phyloP scores from a whole-genome alignment of 192 early-diverging fungal genomes.

The Linderina pennispora region DNA sequence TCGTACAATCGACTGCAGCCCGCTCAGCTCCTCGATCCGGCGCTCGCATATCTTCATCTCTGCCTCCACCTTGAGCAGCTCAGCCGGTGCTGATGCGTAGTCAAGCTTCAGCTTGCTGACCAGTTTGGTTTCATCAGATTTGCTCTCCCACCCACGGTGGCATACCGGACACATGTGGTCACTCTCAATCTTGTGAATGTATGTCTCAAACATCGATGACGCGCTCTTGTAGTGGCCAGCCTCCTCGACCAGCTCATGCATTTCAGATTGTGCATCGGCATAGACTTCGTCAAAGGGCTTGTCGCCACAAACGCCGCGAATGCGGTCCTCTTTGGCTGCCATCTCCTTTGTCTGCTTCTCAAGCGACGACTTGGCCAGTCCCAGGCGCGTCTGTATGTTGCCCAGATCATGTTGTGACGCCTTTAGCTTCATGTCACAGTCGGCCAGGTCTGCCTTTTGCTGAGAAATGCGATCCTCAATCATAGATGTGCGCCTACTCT shows the following conservation, averaged over 20 bases:
- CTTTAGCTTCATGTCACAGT: conserved; percentile 5
- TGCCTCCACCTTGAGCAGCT: conserved; percentile 25
- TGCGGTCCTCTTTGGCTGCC: conserved; percentile 6
- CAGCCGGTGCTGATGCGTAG: conserved; percentile 34
- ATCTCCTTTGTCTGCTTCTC: conserved; percentile 25
- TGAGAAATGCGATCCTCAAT: conserved; percentile 12
- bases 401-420: conserved; percentile 6
- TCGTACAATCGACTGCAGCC: conserved; percentile 20
- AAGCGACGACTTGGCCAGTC: conserved; percentile 26
- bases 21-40: conserved; percentile 15
- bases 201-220: conserved; percentile 58
- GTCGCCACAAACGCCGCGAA: conserved; percentile 13
- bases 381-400: conserved; percentile 20
- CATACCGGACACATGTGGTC: conserved; percentile 79
- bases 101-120: conserved; percentile 36
- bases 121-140: conserved; percentile 38
- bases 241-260: conserved; percentile 46
- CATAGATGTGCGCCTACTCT: conserved; percentile 15
- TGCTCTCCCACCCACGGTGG: conserved; percentile 58
- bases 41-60: conserved; percentile 20
- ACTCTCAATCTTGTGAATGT: conserved; percentile 56
- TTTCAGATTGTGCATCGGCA: conserved; percentile 31
- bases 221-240: conserved; percentile 48
- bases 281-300: conserved; percentile 18
- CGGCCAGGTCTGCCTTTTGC: conserved; percentile 19